These are phyloP conservation scores for Picea mariana DNA, from an alignment of 83 land plant genomes.

Conservation along the genomic window DNA sequence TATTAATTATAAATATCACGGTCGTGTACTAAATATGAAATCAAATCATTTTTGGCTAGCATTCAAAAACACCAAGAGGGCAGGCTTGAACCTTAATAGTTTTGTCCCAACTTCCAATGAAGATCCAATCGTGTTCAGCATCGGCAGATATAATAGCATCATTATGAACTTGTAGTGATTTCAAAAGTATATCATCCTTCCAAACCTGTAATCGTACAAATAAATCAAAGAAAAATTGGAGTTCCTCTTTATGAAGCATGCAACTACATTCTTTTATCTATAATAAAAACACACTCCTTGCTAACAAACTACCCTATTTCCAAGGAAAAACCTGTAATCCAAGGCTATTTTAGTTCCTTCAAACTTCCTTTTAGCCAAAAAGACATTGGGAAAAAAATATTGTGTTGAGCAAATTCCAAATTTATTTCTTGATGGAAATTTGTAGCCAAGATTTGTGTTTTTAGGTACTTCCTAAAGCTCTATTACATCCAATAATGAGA, in stretches of 20 bases:
- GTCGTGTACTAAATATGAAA: not conserved
- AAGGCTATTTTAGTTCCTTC: not conserved
- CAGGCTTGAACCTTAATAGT: conserved; percentile 57
- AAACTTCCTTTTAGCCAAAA: not conserved
- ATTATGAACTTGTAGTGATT: conserved; percentile 40
- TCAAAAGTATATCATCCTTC: conserved; percentile 63
- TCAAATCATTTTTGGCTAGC: not conserved
- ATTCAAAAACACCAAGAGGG: not conserved
- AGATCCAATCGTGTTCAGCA: conserved; percentile 50
- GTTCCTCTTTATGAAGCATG: conserved; percentile 2
- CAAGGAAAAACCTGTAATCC: not conserved
- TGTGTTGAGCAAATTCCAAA: not conserved
- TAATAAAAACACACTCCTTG: not conserved
- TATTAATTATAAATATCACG: not conserved
- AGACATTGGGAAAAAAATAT: not conserved
- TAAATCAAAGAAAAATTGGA: not conserved
- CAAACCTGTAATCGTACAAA: conserved; percentile 58
- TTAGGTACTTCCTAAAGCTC: not conserved
- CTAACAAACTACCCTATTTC: not conserved
- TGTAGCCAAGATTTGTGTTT: not conserved
- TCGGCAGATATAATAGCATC: conserved; percentile 51
- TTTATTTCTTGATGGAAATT: not conserved
- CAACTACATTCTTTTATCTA: not conserved
- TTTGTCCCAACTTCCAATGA: conserved; percentile 81
- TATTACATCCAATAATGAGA: not conserved